Evolutionary conservation across 805 yeast genomes (phyloP).

Genomic region (Sungouiella blattae): DNA sequence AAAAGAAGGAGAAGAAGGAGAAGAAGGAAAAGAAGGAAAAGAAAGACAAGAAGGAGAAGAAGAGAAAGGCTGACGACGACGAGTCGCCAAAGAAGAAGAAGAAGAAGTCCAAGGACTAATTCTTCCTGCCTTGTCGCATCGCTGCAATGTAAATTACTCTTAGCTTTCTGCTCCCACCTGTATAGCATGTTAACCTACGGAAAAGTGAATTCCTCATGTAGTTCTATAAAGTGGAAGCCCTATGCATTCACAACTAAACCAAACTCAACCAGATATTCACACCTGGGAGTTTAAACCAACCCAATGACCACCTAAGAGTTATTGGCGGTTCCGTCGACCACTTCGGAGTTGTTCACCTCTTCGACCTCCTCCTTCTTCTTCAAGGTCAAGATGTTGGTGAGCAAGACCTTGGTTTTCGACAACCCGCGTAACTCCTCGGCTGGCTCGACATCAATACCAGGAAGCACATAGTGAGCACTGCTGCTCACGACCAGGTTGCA

Average conservation of each 20-base stretch:
- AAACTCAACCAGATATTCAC: no score
- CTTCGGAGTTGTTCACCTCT: no score
- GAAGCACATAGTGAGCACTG: not conserved
- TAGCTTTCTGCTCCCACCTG: no score
- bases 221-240: no score
- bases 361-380: not conserved
- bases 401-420: not conserved
- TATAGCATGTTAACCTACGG: conserved; percentile 15
- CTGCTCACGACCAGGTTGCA: not conserved
- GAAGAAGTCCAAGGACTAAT: conserved; percentile 45
- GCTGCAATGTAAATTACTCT: conserved; percentile 2
- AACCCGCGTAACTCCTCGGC: not conserved
- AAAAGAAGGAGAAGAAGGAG: conserved; percentile 31
- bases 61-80: conserved; percentile 34
- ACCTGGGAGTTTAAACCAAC: no score
- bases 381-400: not conserved
- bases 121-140: conserved; percentile 1
- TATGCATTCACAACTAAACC: no score
- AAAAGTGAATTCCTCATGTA: not conserved
- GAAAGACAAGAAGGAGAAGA: conserved; percentile 25
- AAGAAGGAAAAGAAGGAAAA: conserved; percentile 33
- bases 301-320: no score
- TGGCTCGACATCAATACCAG: not conserved
- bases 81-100: conserved; percentile 40
- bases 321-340: no score